phyloP scores from a whole-genome alignment of 2,329 filamentous ascomycete species.

The Hortaea werneckii region DNA sequence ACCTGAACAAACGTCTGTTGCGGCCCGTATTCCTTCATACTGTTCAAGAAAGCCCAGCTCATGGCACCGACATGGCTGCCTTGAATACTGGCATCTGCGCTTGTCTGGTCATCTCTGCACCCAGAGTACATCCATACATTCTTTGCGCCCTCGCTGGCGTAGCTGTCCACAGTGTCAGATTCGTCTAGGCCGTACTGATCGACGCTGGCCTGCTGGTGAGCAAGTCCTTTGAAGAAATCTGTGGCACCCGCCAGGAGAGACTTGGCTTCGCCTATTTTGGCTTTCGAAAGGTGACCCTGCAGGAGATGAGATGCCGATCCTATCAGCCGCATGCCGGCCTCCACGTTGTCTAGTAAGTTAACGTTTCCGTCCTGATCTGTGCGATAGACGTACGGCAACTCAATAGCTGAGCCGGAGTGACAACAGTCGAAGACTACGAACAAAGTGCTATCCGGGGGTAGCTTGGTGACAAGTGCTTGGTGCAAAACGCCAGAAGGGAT shows the following conservation, averaged over 20 bases:
- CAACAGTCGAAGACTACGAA: constrained; percentile 53
- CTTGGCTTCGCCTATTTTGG: constrained; percentile 41
- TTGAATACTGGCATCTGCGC: constrained; percentile 34
- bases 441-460: constrained; percentile 42
- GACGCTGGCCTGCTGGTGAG: constrained; percentile 33
- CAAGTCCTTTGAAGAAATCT: constrained; percentile 44
- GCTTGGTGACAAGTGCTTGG: constrained; percentile 40
- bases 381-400: constrained; percentile 49
- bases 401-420: constrained; percentile 50
- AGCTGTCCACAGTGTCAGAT: constrained; percentile 30
- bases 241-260: constrained; percentile 45
- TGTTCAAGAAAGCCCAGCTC: constrained; percentile 39
- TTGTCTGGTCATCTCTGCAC: constrained; percentile 43
- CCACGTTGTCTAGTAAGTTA: constrained; percentile 45
- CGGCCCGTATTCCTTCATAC: constrained; percentile 27
- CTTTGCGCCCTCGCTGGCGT: constrained; percentile 33
- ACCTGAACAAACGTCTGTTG: constrained; percentile 33
- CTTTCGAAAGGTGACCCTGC: constrained; percentile 37
- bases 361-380: constrained; percentile 48
- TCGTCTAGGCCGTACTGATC: constrained; percentile 35
- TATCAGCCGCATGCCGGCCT: constrained; percentile 41
- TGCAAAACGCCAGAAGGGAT: constrained; percentile 45
- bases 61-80: constrained; percentile 37
- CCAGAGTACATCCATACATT: constrained; percentile 43
- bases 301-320: constrained; percentile 42